Evolutionary conservation across 2,329 filamentous ascomycete genomes (phyloP), one percentile per base, ranked within the genome.

Genomic region (Rhynchosporium graminicola): DNA sequence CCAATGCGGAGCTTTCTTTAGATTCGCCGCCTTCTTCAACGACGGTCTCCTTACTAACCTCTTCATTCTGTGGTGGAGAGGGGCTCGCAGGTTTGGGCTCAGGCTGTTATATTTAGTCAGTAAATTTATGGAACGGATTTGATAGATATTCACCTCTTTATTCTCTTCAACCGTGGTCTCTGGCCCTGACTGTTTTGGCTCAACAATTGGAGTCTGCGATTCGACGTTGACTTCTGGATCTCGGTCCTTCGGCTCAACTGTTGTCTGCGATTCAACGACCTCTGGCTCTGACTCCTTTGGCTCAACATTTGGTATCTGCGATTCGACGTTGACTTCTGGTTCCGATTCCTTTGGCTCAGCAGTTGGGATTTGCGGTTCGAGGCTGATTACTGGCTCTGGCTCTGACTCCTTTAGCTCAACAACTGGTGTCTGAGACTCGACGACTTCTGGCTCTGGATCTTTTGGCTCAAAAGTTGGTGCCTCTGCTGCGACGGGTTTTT

Each of bases 1-100:
- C 28, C 38, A 56, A n/a, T 10, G 33, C 45, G 50, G 55, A 29
- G 40, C 58, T 61, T 9, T 60, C 48, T 38, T 63, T 56, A 28
- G 40, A 20, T 31, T 33, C 57, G 1, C 52, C 54, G 42, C 47
- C 33, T 46, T 54, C 56, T 20, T 52, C 57, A 29, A 58, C 57
- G 7, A 45, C 52, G 33, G 57, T 33, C 20, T 62, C 55, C 3
- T 51, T 42, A 13, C 50, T 40, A 6, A 31, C 57, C 38, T 60
- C 57, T 33, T 58, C 48, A 15, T 60, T 52, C 33, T 54, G 46
- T 8, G 57, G 56, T 40, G 52, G 46, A 31, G 38, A 28, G 15
- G 31, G 31, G 46, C 28, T 50, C 20, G 60, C 59, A 33, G n/a
- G 40, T 36, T 57, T 58, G 9, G 42, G 26, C 4, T 60, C 62